These are phyloP conservation scores for Medicago lupulina DNA, from an alignment of 306 rosid species.

Conservation along the genomic window DNA sequence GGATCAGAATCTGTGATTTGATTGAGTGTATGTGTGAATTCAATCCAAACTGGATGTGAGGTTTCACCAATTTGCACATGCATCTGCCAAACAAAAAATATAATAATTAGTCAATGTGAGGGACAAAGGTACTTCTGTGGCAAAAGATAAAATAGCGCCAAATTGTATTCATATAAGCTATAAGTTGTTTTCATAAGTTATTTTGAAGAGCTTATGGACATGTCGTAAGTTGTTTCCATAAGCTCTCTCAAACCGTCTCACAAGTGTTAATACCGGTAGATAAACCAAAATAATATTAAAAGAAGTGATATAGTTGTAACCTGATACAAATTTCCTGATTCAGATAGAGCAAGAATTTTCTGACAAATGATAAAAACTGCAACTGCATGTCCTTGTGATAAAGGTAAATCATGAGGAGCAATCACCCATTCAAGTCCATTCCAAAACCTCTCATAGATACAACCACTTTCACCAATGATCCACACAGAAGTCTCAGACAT, in stretches of 20 bases:
- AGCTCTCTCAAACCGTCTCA: neutral
- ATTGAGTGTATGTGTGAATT: conserved; percentile 52
- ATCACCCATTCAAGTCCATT: conserved; percentile 94
- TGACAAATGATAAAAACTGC: conserved; percentile 72
- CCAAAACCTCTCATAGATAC: conserved; percentile 95
- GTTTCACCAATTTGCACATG: conserved; percentile 70
- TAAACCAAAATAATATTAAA: neutral
- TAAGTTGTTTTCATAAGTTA: neutral
- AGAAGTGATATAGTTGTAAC: conserved; percentile 46
- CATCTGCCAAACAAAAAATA: conserved; percentile 57
- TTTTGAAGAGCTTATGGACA: neutral
- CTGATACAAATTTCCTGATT: conserved; percentile 79
- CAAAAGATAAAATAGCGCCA: too few species aligned
- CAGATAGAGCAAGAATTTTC: conserved; percentile 79
- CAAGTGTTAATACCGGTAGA: neutral
- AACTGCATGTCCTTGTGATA: conserved; percentile 61
- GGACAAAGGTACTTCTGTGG: neutral
- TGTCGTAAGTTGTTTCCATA: neutral
- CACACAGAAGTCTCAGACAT: conserved; percentile 80
- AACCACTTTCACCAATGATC: conserved; percentile 91
- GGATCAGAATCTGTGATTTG: conserved; percentile 55
- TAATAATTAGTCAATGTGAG: neutral
- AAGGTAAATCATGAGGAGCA: conserved; percentile 87
- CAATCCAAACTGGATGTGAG: conserved; percentile 77
- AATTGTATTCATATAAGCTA: neutral